These are phyloP conservation scores for Colletotrichum horii DNA, from an alignment of 2,329 filamentous ascomycete species.

Conservation along the genomic window DNA sequence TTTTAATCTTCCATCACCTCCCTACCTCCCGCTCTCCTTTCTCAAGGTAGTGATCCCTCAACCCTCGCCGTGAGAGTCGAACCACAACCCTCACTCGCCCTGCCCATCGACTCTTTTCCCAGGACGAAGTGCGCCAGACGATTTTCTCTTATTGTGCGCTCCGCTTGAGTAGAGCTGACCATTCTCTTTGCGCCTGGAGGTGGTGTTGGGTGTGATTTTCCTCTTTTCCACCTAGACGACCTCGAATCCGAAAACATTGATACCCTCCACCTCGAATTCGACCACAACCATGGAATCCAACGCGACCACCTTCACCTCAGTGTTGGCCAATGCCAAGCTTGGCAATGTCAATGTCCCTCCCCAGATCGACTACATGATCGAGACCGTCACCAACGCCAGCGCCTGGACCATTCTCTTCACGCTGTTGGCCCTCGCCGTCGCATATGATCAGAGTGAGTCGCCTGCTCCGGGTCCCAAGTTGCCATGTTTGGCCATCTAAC, in stretches of 20 bases:
- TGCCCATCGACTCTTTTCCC: not conserved
- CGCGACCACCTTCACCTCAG: conserved; percentile 74
- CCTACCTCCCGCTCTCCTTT: not conserved
- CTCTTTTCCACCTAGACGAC: not conserved
- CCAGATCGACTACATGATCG: conserved; percentile 61
- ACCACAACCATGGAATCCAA: conserved; percentile 54
- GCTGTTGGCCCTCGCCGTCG: conserved; percentile 71
- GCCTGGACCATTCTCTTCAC: conserved; percentile 69
- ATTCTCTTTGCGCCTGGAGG: not conserved
- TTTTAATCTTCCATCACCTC: conserved; percentile 11
- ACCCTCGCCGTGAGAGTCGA: conserved; percentile 11
- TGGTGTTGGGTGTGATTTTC: not conserved
- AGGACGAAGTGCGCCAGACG: not conserved
- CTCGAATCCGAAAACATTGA: not conserved
- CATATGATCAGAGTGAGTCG: conserved; percentile 88
- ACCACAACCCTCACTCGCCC: not conserved
- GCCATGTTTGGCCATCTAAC: not conserved
- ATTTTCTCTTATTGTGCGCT: not conserved
- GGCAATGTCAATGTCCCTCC: conserved; percentile 55
- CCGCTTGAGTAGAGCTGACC: not conserved
- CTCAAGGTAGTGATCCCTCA: not conserved
- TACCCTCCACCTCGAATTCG: not conserved
- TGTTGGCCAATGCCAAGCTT: conserved; percentile 65
- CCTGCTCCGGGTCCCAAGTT: not conserved
- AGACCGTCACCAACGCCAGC: conserved; percentile 59